Conservation (phyloP, 169 alveolate species). For the Plasmodium chabaudi region DNA sequence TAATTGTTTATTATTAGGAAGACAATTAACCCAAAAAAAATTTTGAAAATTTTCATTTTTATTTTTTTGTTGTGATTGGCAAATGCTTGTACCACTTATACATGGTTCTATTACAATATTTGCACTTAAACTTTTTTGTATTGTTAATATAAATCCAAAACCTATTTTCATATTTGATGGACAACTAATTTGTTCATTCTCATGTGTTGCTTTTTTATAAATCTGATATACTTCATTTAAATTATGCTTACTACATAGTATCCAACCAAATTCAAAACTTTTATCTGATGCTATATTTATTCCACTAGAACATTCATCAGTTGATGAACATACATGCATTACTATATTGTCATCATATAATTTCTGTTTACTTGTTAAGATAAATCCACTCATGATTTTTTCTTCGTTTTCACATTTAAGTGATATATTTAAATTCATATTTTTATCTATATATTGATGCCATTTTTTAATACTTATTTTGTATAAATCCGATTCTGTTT, state of each 20-base stretch:
- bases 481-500: conserved; percentile 43
- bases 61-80: not conserved
- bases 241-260: conserved; percentile 61
- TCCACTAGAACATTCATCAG: conserved; percentile 46
- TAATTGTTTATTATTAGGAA: conserved; percentile 19
- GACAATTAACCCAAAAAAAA: conserved; percentile 70
- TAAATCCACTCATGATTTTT: conserved; percentile 71
- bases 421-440: conserved; percentile 46
- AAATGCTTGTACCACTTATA: conserved; percentile 35
- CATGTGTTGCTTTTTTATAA: conserved; percentile 15
- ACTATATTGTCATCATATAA: conserved; percentile 6
- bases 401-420: conserved; percentile 48
- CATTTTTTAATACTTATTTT: conserved; percentile 61
- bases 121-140: conserved; percentile 18
- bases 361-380: conserved; percentile 52
- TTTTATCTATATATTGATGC: conserved; percentile 61
- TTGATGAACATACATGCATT: conserved; percentile 56
- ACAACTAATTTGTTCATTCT: conserved; percentile 31
- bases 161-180: conserved; percentile 73
- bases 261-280: conserved; percentile 76
- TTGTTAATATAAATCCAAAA: conserved; percentile 64
- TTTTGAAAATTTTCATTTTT: conserved; percentile 20
- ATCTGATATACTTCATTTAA: conserved; percentile 53
- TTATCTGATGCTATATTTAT: conserved; percentile 56
- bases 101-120: conserved; percentile 58